A percentile compares a stretch with the other conserved stretches of the same genome.
phyloP scores from a whole-genome alignment of 2,329 filamentous ascomycete species.

The Claviceps digitariae region DNA sequence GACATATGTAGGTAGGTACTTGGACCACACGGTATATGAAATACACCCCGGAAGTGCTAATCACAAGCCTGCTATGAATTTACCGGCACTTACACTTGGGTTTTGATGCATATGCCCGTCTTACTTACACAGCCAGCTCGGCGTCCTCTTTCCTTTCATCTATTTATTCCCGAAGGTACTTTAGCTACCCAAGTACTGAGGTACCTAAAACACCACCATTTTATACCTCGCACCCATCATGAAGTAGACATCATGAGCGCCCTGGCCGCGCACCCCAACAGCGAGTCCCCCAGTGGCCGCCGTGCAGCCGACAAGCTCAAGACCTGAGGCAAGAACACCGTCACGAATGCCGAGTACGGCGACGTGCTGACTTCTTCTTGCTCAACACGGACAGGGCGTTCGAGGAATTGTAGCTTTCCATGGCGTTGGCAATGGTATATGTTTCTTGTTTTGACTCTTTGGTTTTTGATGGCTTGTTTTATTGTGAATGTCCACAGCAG shows the following conservation, averaged over 20 bases:
- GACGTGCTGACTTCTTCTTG: slow-evolving; percentile 23
- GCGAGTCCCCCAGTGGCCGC: slow-evolving; percentile 29
- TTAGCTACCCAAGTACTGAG: too few species aligned
- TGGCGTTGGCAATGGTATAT: neutral
- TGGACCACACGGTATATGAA: too few species aligned
- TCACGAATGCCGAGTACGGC: slow-evolving; percentile 18
- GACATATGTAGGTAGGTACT: too few species aligned
- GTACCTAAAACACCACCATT: too few species aligned
- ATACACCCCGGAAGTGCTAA: too few species aligned
- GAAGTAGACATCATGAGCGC: neutral
- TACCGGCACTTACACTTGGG: too few species aligned
- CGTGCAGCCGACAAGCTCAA: slow-evolving; percentile 39
- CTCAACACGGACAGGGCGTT: slow-evolving; percentile 46
- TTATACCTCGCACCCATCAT: too few species aligned
- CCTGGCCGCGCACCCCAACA: slow-evolving; percentile 12
- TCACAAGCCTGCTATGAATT: too few species aligned
- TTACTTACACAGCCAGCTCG: too few species aligned
- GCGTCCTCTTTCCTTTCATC: too few species aligned
- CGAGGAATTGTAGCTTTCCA: neutral
- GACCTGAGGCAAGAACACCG: slow-evolving; percentile 48
- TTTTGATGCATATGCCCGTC: too few species aligned
- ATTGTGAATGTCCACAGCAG: neutral
- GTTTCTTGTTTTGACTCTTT: neutral
- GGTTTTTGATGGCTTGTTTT: neutral
- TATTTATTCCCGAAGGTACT: too few species aligned